Conservation (phyloP, 371 early-diverging fungal genomes). For the Syncephalastrum sp. region DNA sequence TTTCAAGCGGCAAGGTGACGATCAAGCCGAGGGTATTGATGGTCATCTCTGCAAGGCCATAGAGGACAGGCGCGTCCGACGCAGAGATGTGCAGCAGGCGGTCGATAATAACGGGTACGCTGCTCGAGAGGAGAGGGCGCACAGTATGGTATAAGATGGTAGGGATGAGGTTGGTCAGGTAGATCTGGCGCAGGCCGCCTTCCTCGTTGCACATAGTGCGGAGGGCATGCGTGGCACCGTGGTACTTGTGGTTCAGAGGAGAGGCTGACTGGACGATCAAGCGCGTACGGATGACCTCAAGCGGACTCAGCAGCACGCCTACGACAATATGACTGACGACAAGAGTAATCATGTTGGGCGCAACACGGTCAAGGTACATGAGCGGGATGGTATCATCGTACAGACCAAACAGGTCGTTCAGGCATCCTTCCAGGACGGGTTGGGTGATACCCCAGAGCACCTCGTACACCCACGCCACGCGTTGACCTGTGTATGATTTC, state of each 20-base stretch:
- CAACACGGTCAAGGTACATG: constrained; percentile 59
- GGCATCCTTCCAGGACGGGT: constrained; percentile 68
- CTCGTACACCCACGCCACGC: constrained; percentile 71
- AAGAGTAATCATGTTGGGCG: constrained; percentile 66
- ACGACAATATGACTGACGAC: constrained; percentile 66
- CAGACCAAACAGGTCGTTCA: constrained; percentile 76
- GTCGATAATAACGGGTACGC: constrained; percentile 69
- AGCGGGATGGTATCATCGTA: constrained; percentile 78
- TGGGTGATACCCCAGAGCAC: constrained; percentile 68
- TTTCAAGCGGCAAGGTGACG: constrained; percentile 85
- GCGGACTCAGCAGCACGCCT: constrained; percentile 72
- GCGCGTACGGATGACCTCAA: constrained; percentile 73
- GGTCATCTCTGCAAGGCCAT: constrained; percentile 63
- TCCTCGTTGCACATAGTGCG: constrained; percentile 74
- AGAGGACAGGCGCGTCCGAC: constrained; percentile 65
- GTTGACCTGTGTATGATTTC: constrained; percentile 57
- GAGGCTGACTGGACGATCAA: constrained; percentile 72
- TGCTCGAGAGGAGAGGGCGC: constrained; percentile 68
- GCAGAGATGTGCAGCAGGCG: constrained; percentile 62
- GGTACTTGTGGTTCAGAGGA: constrained; percentile 71
- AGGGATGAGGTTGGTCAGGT: constrained; percentile 70
- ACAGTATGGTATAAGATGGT: constrained; percentile 76
- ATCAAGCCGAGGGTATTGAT: constrained; percentile 65
- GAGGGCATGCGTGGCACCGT: constrained; percentile 68
- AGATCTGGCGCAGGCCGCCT: constrained; percentile 72